Conservation (phyloP, 2,329 filamentous ascomycete species). For the Alternaria viburni region DNA sequence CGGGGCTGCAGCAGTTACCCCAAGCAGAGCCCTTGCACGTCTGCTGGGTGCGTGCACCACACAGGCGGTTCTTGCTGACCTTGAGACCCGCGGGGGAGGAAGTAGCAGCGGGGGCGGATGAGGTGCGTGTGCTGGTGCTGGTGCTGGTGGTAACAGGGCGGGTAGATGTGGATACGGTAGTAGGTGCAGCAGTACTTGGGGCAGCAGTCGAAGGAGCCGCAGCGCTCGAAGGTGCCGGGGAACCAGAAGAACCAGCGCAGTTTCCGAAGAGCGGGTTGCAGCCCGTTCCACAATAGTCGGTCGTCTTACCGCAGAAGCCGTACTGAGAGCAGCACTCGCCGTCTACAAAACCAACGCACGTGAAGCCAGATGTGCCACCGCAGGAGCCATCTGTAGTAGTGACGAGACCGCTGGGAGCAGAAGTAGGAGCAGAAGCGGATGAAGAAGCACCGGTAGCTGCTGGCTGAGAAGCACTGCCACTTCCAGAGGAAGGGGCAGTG, state of each 20-base stretch:
- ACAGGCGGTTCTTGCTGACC: not conserved
- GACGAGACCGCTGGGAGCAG: constrained; percentile 4
- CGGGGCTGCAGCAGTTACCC: constrained; percentile 1
- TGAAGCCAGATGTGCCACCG: constrained; percentile 16
- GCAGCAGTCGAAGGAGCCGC: not conserved
- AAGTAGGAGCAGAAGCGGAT: not conserved
- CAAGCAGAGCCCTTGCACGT: constrained; percentile 3
- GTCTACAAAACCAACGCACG: constrained; percentile 17
- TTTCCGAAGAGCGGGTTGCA: constrained; percentile 8
- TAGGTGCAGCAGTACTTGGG: not conserved
- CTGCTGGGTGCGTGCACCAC: constrained; percentile 1
- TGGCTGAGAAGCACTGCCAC: not conserved
- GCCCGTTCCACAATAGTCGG: constrained; percentile 7
- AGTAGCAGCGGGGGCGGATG: not conserved
- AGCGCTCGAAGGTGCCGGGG: not conserved
- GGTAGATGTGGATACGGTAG: constrained; percentile 1
- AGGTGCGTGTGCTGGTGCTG: constrained; percentile 2
- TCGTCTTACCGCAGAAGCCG: constrained; percentile 16
- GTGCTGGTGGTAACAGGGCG: not conserved
- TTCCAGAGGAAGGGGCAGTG: not conserved
- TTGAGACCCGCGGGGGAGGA: not conserved
- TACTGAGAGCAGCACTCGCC: constrained; percentile 31
- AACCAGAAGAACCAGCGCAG: not conserved
- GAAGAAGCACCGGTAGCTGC: not conserved
- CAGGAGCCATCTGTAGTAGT: constrained; percentile 19